Conservation (phyloP, 2,329 filamentous ascomycete genomes). For the Incumbomyces lentus region DNA sequence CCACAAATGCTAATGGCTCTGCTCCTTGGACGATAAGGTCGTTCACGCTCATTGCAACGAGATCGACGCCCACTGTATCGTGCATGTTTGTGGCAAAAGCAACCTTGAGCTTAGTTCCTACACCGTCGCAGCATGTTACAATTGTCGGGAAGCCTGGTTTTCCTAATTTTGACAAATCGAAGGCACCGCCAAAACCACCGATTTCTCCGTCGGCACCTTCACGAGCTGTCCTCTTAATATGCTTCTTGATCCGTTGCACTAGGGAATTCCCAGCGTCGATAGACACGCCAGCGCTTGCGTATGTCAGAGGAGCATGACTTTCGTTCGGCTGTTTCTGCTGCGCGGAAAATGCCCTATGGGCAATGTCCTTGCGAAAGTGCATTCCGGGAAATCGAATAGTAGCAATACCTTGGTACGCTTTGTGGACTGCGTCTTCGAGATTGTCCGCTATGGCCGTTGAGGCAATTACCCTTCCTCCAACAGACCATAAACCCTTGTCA, state of each 20-base stretch:
- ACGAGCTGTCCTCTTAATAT: constrained; percentile 73
- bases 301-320: constrained; percentile 52
- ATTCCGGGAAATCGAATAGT: constrained; percentile 76
- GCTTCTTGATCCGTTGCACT: constrained; percentile 81
- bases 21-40: constrained; percentile 94
- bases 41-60: constrained; percentile 99
- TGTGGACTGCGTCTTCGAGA: constrained; percentile 71
- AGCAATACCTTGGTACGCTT: constrained; percentile 75
- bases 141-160: constrained; percentile 73
- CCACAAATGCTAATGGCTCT: constrained; percentile 89
- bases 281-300: constrained; percentile 84
- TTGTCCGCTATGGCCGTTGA: constrained; percentile 69
- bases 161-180: constrained; percentile 51
- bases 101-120: constrained; percentile 94
- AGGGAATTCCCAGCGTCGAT: constrained; percentile 91
- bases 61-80: constrained; percentile 88
- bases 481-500: constrained; percentile 57
- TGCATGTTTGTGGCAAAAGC: constrained; percentile 84
- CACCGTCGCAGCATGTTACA: constrained; percentile 91
- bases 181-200: constrained; percentile 85
- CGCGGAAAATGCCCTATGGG: constrained; percentile 49
- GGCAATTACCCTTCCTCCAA: constrained; percentile 86
- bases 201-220: constrained; percentile 87
- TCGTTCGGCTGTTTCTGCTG: constrained; percentile 12
- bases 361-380: constrained; percentile 90